Evolutionary conservation across 2,329 filamentous ascomycete genomes (phyloP), one percentile per base, ranked within the genome.

Genomic region (Penicillium sclerotiorum): DNA sequence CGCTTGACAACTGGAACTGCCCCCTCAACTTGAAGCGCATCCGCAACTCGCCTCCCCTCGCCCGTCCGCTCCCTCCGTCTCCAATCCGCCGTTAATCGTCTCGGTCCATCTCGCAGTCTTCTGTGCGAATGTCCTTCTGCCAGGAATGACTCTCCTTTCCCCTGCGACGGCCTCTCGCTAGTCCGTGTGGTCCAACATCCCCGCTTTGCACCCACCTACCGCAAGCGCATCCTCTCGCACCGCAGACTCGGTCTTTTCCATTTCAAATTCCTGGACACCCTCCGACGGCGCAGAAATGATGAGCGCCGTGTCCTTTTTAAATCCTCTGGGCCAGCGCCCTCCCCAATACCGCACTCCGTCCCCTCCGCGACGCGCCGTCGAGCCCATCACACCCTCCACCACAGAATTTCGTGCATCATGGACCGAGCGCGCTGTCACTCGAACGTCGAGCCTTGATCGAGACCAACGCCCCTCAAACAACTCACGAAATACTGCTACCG

Each of bases 271-370:
- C 13, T 25, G 43, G 48, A 47, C 42, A 32, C 43, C 40, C 21
- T 32, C 47, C 36, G 48, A 53, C 40, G 47, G 45, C 36, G 55
- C 52, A 45, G 61, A 51, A 43, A 74, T 74, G 72, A 69, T 71
- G 54, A 68, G 58, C 50, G 64, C 71, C 53, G 68, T 68, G 18
- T 74, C 72, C 27, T 74, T 74, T 45, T 52, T 69, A 44, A 64
- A 57, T 47, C 64, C 66, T 30, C 49, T 64, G 48, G 67, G 64
- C 47, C 59, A 59, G 53, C 72, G 72, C 49, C 74, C 73, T 49
- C 63, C 68, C 45, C 67, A 69, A 41, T 77, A 77, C 59, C 72
- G 72, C 56, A 77, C 74, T 47, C 74, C 74, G 47, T 76, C 74
- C 13, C 74, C 74, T 58, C 74, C 74, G 63, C 65, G 69, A 68